These are phyloP conservation scores for Prunus salicina DNA, from an alignment of 306 rosid species.

Conservation along the genomic window DNA sequence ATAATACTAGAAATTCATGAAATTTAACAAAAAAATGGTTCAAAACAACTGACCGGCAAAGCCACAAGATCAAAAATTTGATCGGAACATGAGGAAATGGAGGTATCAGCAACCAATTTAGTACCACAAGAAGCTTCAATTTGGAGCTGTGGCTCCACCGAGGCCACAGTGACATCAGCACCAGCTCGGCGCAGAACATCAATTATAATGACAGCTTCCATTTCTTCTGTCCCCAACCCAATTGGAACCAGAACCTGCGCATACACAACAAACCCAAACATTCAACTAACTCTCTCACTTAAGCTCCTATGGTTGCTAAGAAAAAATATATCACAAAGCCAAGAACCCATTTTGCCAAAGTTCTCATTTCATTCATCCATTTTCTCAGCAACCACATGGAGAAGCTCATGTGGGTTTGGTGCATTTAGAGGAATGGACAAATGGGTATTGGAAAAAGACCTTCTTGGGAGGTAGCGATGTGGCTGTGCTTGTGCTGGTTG, in stretches of 20 bases:
- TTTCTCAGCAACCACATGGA: slow-evolving; percentile 1
- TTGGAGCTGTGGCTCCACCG: slow-evolving; percentile 79
- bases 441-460: slow-evolving; percentile 32
- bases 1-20: not conserved
- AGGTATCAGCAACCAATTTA: slow-evolving; percentile 73
- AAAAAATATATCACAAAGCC: not conserved
- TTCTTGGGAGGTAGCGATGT: slow-evolving; percentile 50
- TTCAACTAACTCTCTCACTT: not conserved
- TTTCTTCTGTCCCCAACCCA: slow-evolving; percentile 91
- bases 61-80: slow-evolving; percentile 79
- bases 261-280: not conserved
- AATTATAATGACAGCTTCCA: slow-evolving; percentile 85
- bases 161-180: slow-evolving; percentile 87
- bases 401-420: not conserved
- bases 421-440: not conserved
- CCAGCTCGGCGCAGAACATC: slow-evolving; percentile 94
- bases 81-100: slow-evolving; percentile 58
- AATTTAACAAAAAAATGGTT: not conserved
- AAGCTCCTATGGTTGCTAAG: not conserved
- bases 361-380: not conserved
- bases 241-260: slow-evolving; percentile 78
- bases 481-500: slow-evolving; percentile 11
- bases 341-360: not conserved
- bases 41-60: slow-evolving; percentile 64
- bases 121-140: slow-evolving; percentile 71